Evolutionary conservation across 352 stramenopile species (phyloP).

Genomic region (Phytophthora boehmeriae): DNA sequence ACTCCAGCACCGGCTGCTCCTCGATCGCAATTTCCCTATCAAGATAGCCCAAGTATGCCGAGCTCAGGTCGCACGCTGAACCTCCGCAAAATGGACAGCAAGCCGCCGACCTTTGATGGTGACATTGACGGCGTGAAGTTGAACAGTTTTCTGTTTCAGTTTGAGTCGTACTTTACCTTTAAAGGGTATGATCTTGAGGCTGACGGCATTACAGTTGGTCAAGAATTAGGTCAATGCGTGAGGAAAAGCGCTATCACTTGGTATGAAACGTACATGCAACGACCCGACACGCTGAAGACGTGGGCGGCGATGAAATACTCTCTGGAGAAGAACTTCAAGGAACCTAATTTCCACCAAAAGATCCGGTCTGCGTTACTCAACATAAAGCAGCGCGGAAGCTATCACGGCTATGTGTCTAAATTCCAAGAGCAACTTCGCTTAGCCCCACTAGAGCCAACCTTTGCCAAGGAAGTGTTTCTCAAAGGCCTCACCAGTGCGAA

Average conservation of each 20-base stretch:
- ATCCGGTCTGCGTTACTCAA: neutral
- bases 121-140: constrained; percentile 14
- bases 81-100: constrained; percentile 23
- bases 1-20: neutral
- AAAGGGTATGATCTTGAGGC: constrained; percentile 9
- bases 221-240: constrained; percentile 10
- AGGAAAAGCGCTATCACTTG: neutral
- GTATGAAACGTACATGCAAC: neutral
- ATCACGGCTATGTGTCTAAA: neutral
- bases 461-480: neutral
- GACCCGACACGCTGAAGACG: neutral
- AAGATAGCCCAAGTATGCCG: neutral
- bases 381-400: neutral
- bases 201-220: constrained; percentile 1
- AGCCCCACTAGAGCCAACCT: neutral
- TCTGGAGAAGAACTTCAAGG: too few relatives aligned
- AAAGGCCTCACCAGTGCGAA: neutral
- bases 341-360: neutral
- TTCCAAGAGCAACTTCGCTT: neutral
- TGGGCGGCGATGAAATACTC: neutral
- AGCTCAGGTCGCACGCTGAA: too few relatives aligned
- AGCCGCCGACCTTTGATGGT: constrained; percentile 17
- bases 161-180: constrained; percentile 15
- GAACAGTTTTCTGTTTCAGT: constrained; percentile 16
- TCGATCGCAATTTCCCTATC: neutral